Conservation (phyloP, 2,329 filamentous ascomycete genomes). For the Cercospora nicotianae region DNA sequence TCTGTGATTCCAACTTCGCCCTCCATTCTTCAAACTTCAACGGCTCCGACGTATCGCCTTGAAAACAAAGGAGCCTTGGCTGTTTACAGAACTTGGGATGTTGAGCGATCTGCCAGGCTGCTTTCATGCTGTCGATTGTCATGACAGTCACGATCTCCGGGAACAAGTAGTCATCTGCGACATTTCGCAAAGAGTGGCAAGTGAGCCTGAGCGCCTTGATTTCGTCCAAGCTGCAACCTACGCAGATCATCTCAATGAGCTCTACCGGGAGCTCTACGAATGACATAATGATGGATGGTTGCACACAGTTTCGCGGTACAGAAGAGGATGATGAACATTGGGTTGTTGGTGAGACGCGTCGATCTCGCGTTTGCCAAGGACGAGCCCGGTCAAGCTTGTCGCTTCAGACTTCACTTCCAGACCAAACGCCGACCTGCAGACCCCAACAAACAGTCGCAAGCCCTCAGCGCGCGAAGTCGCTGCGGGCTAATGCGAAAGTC, state of each 20-base stretch:
- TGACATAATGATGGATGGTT: background rate
- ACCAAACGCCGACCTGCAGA: background rate
- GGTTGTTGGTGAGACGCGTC: background rate
- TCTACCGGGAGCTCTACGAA: background rate
- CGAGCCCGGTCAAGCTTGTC: background rate
- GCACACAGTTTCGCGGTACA: background rate
- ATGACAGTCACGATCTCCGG: slow-evolving; percentile 8
- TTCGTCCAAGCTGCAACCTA: background rate
- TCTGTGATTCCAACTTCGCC: background rate
- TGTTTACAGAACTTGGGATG: background rate
- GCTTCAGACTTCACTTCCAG: background rate
- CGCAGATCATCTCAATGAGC: background rate
- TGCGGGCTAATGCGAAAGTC: too few relatives aligned
- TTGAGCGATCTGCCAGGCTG: background rate
- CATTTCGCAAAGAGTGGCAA: background rate
- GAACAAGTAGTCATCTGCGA: slow-evolving; percentile 6
- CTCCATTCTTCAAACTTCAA: background rate
- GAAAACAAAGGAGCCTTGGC: background rate
- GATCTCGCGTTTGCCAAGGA: background rate
- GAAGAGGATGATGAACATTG: background rate
- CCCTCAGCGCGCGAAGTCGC: background rate
- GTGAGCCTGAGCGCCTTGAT: slow-evolving; percentile 5
- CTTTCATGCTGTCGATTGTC: background rate
- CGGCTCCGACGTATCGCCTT: background rate
- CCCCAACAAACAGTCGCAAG: background rate